These are phyloP conservation scores for Letharia columbiana DNA, from an alignment of 495 filamentous ascomycete species.

Conservation along the genomic window DNA sequence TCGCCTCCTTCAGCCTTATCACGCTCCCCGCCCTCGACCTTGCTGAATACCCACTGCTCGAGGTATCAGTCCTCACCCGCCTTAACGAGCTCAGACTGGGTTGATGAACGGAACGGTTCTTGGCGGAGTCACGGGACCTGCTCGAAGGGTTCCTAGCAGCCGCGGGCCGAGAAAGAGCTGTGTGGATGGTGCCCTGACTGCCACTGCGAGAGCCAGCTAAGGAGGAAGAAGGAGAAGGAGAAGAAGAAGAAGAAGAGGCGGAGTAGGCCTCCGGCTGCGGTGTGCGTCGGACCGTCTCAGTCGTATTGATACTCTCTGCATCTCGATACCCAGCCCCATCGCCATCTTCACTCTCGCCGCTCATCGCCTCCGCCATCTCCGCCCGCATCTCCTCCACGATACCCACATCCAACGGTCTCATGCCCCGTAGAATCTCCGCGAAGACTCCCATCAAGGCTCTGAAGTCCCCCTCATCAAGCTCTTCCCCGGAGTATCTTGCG, in stretches of 20 bases:
- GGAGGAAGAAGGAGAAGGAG: background rate
- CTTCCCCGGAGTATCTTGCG: slow-evolving; percentile 64
- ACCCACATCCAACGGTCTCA: slow-evolving; percentile 53
- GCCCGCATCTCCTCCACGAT: slow-evolving; percentile 38
- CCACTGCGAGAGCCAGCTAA: slow-evolving; percentile 10
- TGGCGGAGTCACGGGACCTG: slow-evolving; percentile 25
- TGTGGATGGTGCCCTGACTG: slow-evolving; percentile 17
- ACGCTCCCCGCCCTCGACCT: slow-evolving; percentile 38
- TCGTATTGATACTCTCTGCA: slow-evolving; percentile 13
- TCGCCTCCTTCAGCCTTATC: slow-evolving; percentile 38
- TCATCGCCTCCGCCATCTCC: slow-evolving; percentile 8
- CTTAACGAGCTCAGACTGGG: slow-evolving; percentile 35
- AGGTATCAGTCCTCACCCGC: slow-evolving; percentile 33
- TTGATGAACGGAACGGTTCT: slow-evolving; percentile 27
- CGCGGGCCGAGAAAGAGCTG: slow-evolving; percentile 23
- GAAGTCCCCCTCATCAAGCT: slow-evolving; percentile 60
- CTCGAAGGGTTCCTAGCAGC: slow-evolving; percentile 24
- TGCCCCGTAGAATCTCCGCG: slow-evolving; percentile 66
- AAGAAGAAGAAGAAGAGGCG: slow-evolving; percentile 11
- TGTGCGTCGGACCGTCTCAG: slow-evolving; percentile 19
- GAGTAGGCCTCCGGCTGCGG: slow-evolving; percentile 14
- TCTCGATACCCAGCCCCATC: slow-evolving; percentile 25
- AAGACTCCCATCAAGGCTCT: slow-evolving; percentile 80
- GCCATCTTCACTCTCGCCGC: background rate
- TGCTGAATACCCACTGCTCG: slow-evolving; percentile 21